Evolutionary conservation across 257 asterid species (phyloP).

Genomic region (Plantago elongata): DNA sequence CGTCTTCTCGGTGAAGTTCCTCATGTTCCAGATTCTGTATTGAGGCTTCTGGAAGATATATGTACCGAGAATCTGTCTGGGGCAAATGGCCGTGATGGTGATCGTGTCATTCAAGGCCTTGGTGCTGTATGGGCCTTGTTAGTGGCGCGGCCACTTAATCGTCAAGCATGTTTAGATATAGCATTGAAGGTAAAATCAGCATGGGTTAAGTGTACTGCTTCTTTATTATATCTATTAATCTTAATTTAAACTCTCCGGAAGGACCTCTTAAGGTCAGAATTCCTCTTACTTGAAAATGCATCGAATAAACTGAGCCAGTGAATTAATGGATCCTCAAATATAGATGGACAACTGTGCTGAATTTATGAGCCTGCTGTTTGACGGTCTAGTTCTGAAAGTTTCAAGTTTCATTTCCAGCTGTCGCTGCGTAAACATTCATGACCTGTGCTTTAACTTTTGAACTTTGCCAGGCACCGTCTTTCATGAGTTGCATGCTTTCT

Average conservation of each 20-base stretch:
- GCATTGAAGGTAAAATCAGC: slow-evolving; percentile 68
- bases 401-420: no score
- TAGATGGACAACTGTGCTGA: no score
- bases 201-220: slow-evolving; percentile 14
- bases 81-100: slow-evolving; percentile 41
- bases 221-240: slow-evolving; percentile 13
- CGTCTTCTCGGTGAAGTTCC: slow-evolving; percentile 97
- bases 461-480: neutral
- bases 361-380: no score
- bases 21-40: slow-evolving; percentile 66
- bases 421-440: neutral
- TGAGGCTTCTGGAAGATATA: slow-evolving; percentile 68
- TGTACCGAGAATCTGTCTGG: slow-evolving; percentile 58
- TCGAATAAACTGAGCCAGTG: neutral
- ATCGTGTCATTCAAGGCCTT: slow-evolving; percentile 96
- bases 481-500: no score
- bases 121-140: slow-evolving; percentile 94
- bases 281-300: neutral
- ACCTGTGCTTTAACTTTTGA: neutral
- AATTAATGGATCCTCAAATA: no score
- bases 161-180: slow-evolving; percentile 85
- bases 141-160: slow-evolving; percentile 73
- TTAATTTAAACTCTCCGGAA: neutral
- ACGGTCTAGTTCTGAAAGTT: no score
- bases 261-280: neutral